phyloP scores from a whole-genome alignment of 1,284 basidiomycete genomes.

The Naganishia sp. region DNA sequence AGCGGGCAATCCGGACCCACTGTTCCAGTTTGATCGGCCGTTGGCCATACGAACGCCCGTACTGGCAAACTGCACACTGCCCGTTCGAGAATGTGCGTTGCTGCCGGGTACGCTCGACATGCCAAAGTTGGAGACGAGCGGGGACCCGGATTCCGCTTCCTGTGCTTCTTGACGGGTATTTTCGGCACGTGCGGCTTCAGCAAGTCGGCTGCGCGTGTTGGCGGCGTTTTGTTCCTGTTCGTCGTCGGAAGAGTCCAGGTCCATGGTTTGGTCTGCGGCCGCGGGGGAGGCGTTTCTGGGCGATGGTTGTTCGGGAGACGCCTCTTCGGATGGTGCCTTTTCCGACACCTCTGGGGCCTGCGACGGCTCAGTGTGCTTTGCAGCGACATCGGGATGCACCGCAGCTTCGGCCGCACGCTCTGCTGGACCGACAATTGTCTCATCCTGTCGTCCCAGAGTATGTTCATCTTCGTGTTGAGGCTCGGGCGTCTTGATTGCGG shows the following conservation, averaged over 20 bases:
- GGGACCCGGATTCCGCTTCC: neutral
- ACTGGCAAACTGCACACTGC: slow-evolving; percentile 5
- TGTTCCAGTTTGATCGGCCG: neutral
- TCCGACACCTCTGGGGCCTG: neutral
- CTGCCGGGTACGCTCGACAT: slow-evolving; percentile 5
- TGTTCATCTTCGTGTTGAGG: neutral
- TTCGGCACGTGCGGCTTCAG: slow-evolving; percentile 64
- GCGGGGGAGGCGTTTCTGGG: neutral
- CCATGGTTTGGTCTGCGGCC: neutral
- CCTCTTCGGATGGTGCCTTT: neutral
- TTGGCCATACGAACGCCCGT: slow-evolving; percentile 29
- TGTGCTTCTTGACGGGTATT: slow-evolving; percentile 59
- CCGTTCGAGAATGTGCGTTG: slow-evolving; percentile 1
- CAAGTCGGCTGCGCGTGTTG: slow-evolving; percentile 58
- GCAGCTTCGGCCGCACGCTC: slow-evolving; percentile 8
- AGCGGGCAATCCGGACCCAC: slow-evolving; percentile 35
- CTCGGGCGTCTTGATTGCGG: too few relatives aligned
- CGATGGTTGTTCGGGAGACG: too few relatives aligned
- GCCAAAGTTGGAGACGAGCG: neutral
- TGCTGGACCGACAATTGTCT: slow-evolving; percentile 3
- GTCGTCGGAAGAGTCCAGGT: neutral
- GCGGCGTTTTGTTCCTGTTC: neutral
- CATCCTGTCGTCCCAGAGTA: slow-evolving; percentile 12
- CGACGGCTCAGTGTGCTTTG: neutral
- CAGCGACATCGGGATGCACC: slow-evolving; percentile 1